phyloP scores from a whole-genome alignment of 768 basidiomycete species.

The Tricholoma saponaceum region DNA sequence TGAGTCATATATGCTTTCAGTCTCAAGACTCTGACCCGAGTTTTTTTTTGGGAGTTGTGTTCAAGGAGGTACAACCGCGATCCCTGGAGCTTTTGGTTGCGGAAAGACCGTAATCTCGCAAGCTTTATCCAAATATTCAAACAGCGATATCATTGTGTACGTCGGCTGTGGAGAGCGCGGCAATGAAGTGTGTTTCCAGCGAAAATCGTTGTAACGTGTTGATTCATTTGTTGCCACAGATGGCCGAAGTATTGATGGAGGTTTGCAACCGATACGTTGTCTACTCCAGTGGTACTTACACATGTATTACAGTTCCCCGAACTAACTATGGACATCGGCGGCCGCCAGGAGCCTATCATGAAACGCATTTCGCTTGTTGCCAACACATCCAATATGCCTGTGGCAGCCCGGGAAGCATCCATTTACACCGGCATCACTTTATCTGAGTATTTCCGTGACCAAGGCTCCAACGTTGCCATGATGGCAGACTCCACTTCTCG shows the following conservation, averaged over 20 bases:
- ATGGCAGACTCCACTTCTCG: conserved; percentile 99
- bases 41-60: conserved; percentile 60
- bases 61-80: conserved; percentile 94
- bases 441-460: conserved; percentile 99
- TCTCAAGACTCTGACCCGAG: conserved; percentile 2
- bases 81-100: conserved; percentile 98
- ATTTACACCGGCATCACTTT: conserved; percentile 99
- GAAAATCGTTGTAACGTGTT: background rate
- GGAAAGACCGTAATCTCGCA: conserved; percentile 99
- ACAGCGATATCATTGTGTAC: conserved; percentile 98
- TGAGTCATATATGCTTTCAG: conserved; percentile 34
- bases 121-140: conserved; percentile 97
- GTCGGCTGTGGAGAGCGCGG: conserved; percentile 99
- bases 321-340: conserved; percentile 86
- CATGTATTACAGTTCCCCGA: conserved; percentile 63
- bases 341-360: conserved; percentile 99
- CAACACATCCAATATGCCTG: conserved; percentile 99
- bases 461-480: conserved; percentile 96
- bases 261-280: conserved; percentile 33
- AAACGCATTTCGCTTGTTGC: conserved; percentile 98
- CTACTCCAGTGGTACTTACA: background rate
- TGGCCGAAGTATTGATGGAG: conserved; percentile 99
- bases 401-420: conserved; percentile 97
- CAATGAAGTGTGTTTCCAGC: conserved; percentile 64
- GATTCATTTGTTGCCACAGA: conserved; percentile 36